Evolutionary conservation across 2,329 filamentous ascomycete species (phyloP).

Genomic region (Sphaerulina populicola): DNA sequence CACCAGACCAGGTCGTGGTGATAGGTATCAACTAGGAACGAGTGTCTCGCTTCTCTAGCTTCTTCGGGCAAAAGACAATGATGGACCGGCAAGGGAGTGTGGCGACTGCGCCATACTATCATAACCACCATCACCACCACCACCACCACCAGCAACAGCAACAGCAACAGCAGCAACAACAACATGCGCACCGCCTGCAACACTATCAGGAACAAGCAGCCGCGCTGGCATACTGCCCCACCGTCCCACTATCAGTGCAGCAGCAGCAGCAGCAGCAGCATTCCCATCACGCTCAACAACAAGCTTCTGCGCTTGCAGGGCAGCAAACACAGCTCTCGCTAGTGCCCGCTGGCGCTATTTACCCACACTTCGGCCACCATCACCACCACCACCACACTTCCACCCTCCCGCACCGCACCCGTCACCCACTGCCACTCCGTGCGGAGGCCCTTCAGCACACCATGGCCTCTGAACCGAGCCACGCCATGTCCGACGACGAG

Average conservation of each 20-base stretch:
- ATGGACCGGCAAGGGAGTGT: constrained; percentile 26
- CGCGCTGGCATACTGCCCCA: constrained; percentile 33
- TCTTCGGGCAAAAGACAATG: constrained; percentile 24
- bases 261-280: constrained; percentile 19
- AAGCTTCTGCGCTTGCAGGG: constrained; percentile 8
- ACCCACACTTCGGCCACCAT: constrained; percentile 22
- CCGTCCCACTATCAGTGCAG: constrained; percentile 35
- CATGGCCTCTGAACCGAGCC: constrained; percentile 33
- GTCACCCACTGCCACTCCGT: constrained; percentile 19
- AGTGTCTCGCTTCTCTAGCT: no score
- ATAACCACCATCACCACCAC: constrained; percentile 12
- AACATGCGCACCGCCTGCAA: constrained; percentile 15
- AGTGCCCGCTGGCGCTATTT: constrained; percentile 20
- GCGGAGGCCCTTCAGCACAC: constrained; percentile 17
- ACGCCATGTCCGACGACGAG: constrained; percentile 41
- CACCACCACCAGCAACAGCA: no score
- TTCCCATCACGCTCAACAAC: constrained; percentile 8
- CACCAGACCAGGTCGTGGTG: neutral
- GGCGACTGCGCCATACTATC: constrained; percentile 21
- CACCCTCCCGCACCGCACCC: constrained; percentile 20
- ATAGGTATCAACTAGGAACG: neutral
- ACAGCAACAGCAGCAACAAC: constrained; percentile 9
- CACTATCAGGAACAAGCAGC: constrained; percentile 28
- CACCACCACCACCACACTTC: constrained; percentile 13
- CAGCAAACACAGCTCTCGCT: constrained; percentile 21